Evolutionary conservation across 2,329 filamentous ascomycete species (phyloP).

Genomic region (Arthroderma sp.): DNA sequence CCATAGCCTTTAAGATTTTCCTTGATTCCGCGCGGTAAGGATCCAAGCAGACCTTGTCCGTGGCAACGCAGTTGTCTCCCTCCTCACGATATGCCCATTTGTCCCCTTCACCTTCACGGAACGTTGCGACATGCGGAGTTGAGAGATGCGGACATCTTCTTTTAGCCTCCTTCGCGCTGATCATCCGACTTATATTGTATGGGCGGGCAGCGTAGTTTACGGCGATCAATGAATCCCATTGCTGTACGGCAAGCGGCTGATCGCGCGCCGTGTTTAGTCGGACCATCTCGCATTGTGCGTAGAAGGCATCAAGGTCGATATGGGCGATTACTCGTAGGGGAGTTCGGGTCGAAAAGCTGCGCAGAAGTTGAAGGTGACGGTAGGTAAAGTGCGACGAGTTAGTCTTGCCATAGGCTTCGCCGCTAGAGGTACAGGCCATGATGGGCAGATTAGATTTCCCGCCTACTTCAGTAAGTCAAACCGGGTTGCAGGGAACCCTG

Average conservation of each 20-base stretch:
- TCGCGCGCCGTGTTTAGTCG: constrained; percentile 61
- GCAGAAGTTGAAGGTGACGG: constrained; percentile 65
- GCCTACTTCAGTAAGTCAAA: too few species aligned
- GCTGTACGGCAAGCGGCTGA: constrained; percentile 78
- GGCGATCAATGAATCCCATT: constrained; percentile 91
- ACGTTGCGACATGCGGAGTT: constrained; percentile 86
- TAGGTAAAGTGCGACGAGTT: constrained; percentile 62
- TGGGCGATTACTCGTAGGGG: constrained; percentile 81
- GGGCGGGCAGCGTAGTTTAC: constrained; percentile 86
- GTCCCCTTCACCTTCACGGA: constrained; percentile 71
- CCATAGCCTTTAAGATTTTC: constrained; percentile 67
- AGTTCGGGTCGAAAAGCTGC: constrained; percentile 54
- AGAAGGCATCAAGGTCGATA: constrained; percentile 94
- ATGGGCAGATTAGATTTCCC: background rate
- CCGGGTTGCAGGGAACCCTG: too few species aligned
- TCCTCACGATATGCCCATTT: constrained; percentile 85
- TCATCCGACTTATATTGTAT: constrained; percentile 66
- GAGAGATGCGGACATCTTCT: constrained; percentile 76
- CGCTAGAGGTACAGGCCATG: background rate
- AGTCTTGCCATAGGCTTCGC: too few species aligned
- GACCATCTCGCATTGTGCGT: constrained; percentile 91
- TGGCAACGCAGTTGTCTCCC: constrained; percentile 63
- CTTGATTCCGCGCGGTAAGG: constrained; percentile 78
- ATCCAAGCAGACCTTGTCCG: constrained; percentile 88
- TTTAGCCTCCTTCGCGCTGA: constrained; percentile 66